phyloP scores from a whole-genome alignment of 805 yeast species.

The Yarrowia divulgata region DNA sequence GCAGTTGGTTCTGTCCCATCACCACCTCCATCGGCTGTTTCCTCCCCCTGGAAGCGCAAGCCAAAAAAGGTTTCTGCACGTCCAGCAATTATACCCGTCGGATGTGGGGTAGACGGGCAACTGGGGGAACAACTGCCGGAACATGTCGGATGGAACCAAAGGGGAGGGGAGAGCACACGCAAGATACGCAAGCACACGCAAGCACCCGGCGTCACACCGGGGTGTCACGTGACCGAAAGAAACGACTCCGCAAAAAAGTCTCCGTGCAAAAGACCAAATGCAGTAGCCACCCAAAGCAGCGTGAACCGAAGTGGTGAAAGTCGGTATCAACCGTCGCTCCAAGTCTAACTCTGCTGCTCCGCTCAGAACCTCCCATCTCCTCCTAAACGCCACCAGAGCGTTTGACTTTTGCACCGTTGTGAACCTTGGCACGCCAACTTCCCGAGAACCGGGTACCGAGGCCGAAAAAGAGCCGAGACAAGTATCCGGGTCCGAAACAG shows the following conservation, averaged over 20 bases:
- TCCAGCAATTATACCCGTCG: constrained; percentile 23
- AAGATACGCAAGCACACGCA: too few species aligned
- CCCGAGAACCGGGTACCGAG: constrained; percentile 30
- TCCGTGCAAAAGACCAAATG: constrained; percentile 1
- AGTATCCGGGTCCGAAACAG: background rate
- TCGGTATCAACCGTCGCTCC: background rate
- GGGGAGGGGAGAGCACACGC: too few species aligned
- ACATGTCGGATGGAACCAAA: background rate
- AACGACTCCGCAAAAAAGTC: background rate
- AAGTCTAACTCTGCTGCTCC: constrained; percentile 1
- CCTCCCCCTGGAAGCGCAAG: constrained; percentile 2
- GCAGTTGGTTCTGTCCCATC: background rate
- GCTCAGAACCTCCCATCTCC: background rate
- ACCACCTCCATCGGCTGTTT: too few species aligned
- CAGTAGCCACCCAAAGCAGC: background rate
- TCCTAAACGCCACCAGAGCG: constrained; percentile 2
- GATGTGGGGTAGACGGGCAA: background rate
- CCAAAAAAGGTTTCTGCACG: constrained; percentile 4
- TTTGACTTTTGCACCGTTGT: background rate
- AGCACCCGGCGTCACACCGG: background rate
- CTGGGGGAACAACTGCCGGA: background rate
- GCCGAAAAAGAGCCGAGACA: constrained; percentile 26
- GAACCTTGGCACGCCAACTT: background rate
- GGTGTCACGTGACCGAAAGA: background rate
- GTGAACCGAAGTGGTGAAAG: background rate